Evolutionary conservation across 768 basidiomycete genomes (phyloP), one percentile per base, ranked within the genome.

Genomic region (Tricholoma furcatifolium): DNA sequence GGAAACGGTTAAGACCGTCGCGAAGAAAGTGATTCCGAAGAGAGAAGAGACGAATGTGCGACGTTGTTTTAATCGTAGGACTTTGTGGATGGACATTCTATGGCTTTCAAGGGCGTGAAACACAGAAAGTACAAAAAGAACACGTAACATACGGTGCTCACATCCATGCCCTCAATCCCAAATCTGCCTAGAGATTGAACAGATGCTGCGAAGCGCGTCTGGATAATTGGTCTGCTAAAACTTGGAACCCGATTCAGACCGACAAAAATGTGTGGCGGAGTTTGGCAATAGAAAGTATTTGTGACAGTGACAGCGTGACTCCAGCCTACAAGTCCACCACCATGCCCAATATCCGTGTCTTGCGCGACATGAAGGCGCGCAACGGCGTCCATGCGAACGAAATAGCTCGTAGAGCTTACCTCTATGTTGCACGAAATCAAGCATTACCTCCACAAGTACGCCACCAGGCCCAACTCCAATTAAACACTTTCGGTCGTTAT

Each of bases 341-440:
- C 32, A 78, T 75, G 74, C 69, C 73, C 50, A 76, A 72, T 56
- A 70, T 73, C 48, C 67, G 80, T 53, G 77, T 92, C 47, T 67
- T 91, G 43, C 83, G 90, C 65, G 91, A 93, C 68, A 81, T 91
- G 50, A 88, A 88, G 61, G 88, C 87, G 20, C 86, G 90, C 46
- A 65, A 79, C 17, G 83, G 84, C 53, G 87, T 92, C 54, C 72
- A 74, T 53, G 80, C 80, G 41, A 85, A 86, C 65, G 96, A 98
- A 67, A 76, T 96, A 43, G 75, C 85, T 24, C 85, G 95, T 17
- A 79, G 92, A 41, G 95, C 96, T 0, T 95, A 96, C 69, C 84
- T 98, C 45, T 93, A 85, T 70, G 89, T 98, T 60, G 93, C 95
- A 20, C 83, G 96, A 54, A 98, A 98, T 72, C 85, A 91, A 66